Evolutionary conservation across 345 rosid genomes (phyloP).

Genomic region (Gossypium raimondii): DNA sequence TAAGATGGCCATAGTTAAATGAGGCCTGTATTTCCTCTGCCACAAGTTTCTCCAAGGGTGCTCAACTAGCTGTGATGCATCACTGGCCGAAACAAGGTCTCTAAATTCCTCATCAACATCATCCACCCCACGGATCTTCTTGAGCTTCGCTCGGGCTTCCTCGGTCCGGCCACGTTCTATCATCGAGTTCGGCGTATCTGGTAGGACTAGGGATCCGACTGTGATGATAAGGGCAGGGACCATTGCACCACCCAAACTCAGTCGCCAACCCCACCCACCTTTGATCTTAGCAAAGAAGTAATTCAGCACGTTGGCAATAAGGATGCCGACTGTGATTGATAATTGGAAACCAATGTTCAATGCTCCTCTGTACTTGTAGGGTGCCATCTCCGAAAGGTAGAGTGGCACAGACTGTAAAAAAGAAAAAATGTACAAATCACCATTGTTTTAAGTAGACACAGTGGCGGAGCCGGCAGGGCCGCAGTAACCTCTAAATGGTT

Average conservation of each 20-base stretch:
- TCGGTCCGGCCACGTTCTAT: constrained; percentile 73
- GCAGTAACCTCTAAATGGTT: rapidly evolving
- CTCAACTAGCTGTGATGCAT: constrained; percentile 61
- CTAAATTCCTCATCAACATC: constrained; percentile 70
- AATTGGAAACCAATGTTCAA: constrained; percentile 88
- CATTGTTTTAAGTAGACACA: too few species aligned
- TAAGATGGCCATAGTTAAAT: constrained; percentile 60
- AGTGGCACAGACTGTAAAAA: constrained; percentile 81
- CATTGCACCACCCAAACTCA: constrained; percentile 92
- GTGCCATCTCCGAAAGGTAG: constrained; percentile 95
- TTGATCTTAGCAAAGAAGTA: constrained; percentile 76
- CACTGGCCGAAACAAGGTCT: constrained; percentile 72
- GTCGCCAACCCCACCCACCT: constrained; percentile 93
- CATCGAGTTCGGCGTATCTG: constrained; percentile 93
- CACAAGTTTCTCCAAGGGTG: constrained; percentile 81
- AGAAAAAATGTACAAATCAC: background rate
- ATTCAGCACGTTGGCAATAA: constrained; percentile 71
- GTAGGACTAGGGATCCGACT: constrained; percentile 69
- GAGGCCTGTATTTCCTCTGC: constrained; percentile 80
- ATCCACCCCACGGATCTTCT: constrained; percentile 57
- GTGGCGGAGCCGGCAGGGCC: too few species aligned
- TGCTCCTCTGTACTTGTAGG: constrained; percentile 88
- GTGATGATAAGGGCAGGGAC: constrained; percentile 88
- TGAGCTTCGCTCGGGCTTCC: constrained; percentile 52
- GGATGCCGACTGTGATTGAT: constrained; percentile 83